Conservation (phyloP, 1,139 yeast species). For the Pichia sp. region DNA sequence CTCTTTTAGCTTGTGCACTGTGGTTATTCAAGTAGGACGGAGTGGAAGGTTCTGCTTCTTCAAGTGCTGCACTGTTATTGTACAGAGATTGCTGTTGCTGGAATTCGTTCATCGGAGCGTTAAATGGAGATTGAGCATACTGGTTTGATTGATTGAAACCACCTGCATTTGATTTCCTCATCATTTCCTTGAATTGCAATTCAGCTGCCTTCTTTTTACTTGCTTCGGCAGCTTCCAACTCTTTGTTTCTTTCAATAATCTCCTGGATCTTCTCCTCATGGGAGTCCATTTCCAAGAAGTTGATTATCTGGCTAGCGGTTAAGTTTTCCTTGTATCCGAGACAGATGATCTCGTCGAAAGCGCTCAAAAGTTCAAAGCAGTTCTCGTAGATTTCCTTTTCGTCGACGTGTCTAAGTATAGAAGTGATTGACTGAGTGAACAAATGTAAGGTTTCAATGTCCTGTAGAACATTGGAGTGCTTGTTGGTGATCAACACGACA, state of each 20-base stretch:
- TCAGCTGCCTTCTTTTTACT: conserved; percentile 95
- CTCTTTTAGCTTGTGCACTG: conserved; percentile 39
- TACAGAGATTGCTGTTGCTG: conserved; percentile 3
- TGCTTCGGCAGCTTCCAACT: conserved; percentile 94
- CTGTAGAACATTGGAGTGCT: conserved; percentile 86
- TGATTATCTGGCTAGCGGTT: conserved; percentile 73
- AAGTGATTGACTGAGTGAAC: conserved; percentile 74
- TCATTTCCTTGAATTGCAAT: conserved; percentile 81
- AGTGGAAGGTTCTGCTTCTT: conserved; percentile 8
- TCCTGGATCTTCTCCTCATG: conserved; percentile 99
- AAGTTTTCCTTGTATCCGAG: conserved; percentile 89
- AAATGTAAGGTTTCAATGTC: conserved; percentile 90
- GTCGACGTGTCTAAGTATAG: conserved; percentile 65
- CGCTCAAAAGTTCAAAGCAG: conserved; percentile 83
- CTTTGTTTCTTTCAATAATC: conserved; percentile 94
- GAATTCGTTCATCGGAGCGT: conserved; percentile 10
- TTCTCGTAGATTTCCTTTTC: conserved; percentile 78
- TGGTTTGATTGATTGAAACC: conserved; percentile 8
- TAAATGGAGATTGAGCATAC: conserved; percentile 3
- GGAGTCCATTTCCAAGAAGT: conserved; percentile 94
- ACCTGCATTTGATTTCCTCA: conserved; percentile 44
- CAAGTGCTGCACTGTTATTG: not conserved
- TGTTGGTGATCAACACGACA: conserved; percentile 85
- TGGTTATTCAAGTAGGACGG: conserved; percentile 1
- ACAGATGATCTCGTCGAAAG: conserved; percentile 89